Evolutionary conservation across 2,329 filamentous ascomycete species (phyloP).

Genomic region (Bisporella sp.): DNA sequence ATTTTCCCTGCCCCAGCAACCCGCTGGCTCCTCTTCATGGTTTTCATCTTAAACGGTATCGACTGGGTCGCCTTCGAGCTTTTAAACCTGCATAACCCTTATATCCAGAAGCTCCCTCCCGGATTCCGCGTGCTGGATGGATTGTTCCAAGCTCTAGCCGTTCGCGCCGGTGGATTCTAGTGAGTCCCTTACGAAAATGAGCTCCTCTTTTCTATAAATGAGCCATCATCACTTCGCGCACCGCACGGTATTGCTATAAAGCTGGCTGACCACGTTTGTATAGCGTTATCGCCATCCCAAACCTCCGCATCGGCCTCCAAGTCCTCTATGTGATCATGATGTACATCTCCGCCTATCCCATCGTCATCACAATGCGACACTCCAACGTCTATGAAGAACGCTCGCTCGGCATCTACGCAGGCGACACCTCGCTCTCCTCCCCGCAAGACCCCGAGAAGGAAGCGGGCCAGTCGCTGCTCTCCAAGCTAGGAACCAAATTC

Average conservation of each 20-base stretch:
- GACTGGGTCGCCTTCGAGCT: constrained; percentile 62
- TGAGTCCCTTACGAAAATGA: no score
- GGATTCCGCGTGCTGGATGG: constrained; percentile 54
- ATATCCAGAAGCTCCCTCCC: constrained; percentile 42
- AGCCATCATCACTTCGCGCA: no score
- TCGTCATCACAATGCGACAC: constrained; percentile 57
- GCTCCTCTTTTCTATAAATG: no score
- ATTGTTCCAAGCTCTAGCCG: constrained; percentile 57
- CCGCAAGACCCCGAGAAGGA: background rate
- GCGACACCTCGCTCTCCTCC: background rate
- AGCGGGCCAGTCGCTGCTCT: constrained; percentile 3
- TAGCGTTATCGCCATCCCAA: constrained; percentile 48
- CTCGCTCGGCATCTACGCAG: constrained; percentile 51
- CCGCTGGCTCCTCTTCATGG: constrained; percentile 58
- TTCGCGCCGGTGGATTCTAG: constrained; percentile 60
- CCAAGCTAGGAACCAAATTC: constrained; percentile 3
- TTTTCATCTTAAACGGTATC: constrained; percentile 52
- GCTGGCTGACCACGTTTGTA: no score
- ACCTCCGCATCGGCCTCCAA: constrained; percentile 48
- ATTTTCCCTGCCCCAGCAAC: constrained; percentile 58
- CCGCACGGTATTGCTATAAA: no score
- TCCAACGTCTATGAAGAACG: constrained; percentile 68
- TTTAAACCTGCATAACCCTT: constrained; percentile 54
- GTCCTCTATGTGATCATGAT: constrained; percentile 58
- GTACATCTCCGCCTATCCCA: constrained; percentile 58